Base-by-base conservation (phyloP, 768 basidiomycete genomes). In the Sutorius australiensis region DNA sequence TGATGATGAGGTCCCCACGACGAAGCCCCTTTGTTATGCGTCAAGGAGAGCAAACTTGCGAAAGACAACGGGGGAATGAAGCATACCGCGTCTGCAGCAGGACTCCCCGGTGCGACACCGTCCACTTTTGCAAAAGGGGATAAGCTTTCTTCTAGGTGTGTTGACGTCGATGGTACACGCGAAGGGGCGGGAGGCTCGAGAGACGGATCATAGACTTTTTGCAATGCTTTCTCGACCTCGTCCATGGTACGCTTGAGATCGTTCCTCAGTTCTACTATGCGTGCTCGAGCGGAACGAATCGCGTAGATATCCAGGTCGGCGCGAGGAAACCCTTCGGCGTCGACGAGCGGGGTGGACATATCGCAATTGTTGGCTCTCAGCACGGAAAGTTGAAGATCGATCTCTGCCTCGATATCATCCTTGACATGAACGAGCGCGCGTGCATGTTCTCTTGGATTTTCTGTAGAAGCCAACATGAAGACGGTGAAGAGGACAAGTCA, bases 261-360 rank as follows among this genome's bases (percentile, higher is more conserved):
- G 61, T 94, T 97, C 52, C 84, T 76, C 45, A 94, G 73, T 65
- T 89, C 81, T 47, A 89, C 84, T n/a, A 95, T 81, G 46, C 87
- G 77, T 30, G 85, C 79, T 48, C 92, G 79, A 12, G 92, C 89
- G 44, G 74, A 73, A 21, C 91, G 77, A 17, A 95, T 85, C 11
- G 86, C 84, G 64, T 82, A 90, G 16, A 95, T 76, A 59, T 95
- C 90, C 56, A 98, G 80, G 70, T 95, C 88, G 13, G 82, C 83
- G 13, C 92, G 80, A 1, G 95, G 95, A 69, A 92, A 98, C 7
- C 95, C 95, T 48, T 97, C 89, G 1, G 74, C 57, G 65, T 97
- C 93, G 43, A 97, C 80, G 32, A 98, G 80, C 0, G 90, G 83
- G 0, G 87, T 81, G 24, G 80, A 71, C 75, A 92, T 80, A 2